Percentiles rank a stretch among this genome's conserved stretches.
Conservation (phyloP, 2,329 filamentous ascomycete species). For the Trichophyton schoenleinii region DNA sequence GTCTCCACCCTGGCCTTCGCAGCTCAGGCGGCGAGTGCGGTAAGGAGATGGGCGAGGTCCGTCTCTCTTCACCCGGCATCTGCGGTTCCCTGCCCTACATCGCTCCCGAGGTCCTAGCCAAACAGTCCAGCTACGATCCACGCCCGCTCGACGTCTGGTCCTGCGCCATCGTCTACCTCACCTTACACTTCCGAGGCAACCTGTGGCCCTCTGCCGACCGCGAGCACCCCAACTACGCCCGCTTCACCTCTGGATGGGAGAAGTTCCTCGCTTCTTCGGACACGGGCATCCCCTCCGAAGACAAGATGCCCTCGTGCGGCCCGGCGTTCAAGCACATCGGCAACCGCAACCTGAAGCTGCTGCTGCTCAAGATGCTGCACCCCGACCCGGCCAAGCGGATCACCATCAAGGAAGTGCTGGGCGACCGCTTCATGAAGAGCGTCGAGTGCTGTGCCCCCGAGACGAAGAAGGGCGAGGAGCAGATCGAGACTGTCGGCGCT, state of each 20-base stretch:
- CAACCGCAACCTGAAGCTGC: constrained; percentile 54
- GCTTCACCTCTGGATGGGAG: constrained; percentile 55
- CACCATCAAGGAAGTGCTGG: constrained; percentile 55
- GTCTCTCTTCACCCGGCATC: constrained; percentile 64
- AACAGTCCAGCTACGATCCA: constrained; percentile 56
- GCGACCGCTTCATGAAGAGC: constrained; percentile 58
- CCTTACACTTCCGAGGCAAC: constrained; percentile 57
- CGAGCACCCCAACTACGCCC: constrained; percentile 48
- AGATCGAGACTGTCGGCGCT: constrained; percentile 37
- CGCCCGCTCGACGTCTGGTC: constrained; percentile 77
- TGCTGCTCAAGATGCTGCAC: constrained; percentile 72
- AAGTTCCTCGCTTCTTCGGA: constrained; percentile 50
- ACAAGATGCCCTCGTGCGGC: constrained; percentile 52
- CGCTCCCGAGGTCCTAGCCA: constrained; percentile 67
- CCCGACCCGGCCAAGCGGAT: constrained; percentile 61
- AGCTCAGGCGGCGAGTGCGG: constrained; percentile 62
- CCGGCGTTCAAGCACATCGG: constrained; percentile 50
- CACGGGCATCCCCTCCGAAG: constrained; percentile 39
- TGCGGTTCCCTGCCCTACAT: constrained; percentile 80
- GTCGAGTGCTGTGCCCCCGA: constrained; percentile 71
- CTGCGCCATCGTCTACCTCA: constrained; percentile 69
- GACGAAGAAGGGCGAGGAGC: constrained; percentile 36
- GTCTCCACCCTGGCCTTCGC: constrained; percentile 65
- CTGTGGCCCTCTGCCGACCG: constrained; percentile 60
- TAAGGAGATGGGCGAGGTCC: constrained; percentile 56